Evolutionary conservation across 148 eudicot species (phyloP).

Genomic region (Heliamphora exappendiculata): DNA sequence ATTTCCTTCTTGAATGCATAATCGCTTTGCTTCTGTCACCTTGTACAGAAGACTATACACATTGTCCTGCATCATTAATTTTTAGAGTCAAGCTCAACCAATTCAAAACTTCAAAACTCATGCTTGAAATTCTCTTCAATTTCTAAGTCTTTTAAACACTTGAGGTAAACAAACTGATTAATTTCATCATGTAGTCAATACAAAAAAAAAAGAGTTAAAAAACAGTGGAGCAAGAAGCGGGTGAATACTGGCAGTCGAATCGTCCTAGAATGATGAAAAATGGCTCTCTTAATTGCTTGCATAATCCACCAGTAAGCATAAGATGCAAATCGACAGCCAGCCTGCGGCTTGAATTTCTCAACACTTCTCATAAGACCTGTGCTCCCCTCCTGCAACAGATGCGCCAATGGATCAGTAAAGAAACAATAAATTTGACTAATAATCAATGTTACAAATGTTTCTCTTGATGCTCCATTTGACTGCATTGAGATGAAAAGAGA

Average conservation of each 20-base stretch:
- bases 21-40: constrained; percentile 61
- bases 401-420: constrained; percentile 4
- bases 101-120: not conserved
- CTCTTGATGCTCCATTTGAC: constrained; percentile 3
- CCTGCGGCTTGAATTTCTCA: constrained; percentile 75
- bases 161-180: not conserved
- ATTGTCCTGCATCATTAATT: constrained; percentile 52
- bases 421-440: not conserved
- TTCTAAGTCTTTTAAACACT: not conserved
- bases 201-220: no score
- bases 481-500: not conserved
- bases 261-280: constrained; percentile 72
- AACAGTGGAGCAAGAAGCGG: not conserved
- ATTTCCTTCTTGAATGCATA: constrained; percentile 56
- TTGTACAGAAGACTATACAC: constrained; percentile 66
- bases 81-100: not conserved
- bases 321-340: constrained; percentile 79
- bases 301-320: constrained; percentile 99
- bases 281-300: constrained; percentile 69
- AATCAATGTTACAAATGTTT: not conserved
- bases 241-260: constrained; percentile 78
- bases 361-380: constrained; percentile 86
- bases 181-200: not conserved
- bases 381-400: constrained; percentile 77
- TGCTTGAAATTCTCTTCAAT: not conserved